Conservation (phyloP, 2,329 filamentous ascomycete species). For the Penicillium italicum region DNA sequence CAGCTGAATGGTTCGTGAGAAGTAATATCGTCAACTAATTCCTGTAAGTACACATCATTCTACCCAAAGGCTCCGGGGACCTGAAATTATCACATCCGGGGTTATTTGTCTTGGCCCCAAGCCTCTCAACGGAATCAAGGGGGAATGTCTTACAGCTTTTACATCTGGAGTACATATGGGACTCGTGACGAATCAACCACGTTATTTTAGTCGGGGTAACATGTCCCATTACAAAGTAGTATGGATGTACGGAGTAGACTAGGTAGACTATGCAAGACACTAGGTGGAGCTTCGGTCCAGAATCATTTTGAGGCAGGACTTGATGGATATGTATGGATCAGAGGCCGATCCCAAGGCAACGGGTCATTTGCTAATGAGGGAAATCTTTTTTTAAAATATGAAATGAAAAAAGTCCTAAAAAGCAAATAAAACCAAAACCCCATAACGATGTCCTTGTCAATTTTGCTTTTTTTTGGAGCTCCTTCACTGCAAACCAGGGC, state of each 20-base stretch:
- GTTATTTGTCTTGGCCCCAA: neutral
- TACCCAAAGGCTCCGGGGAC: neutral
- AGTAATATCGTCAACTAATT: neutral
- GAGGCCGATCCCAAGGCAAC: conserved; percentile 1
- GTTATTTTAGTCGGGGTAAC: no score
- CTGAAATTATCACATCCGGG: neutral
- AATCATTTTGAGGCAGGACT: neutral
- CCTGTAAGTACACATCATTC: neutral
- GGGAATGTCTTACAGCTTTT: conserved; percentile 6
- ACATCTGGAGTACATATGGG: neutral
- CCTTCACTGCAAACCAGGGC: conserved; percentile 25
- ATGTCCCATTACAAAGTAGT: no score
- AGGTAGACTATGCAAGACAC: neutral
- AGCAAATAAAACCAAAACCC: conserved; percentile 2
- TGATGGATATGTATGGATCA: neutral
- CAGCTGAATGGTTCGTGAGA: neutral
- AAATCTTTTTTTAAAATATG: no score
- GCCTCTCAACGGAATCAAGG: neutral
- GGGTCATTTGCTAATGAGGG: neutral
- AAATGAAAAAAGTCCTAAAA: neutral
- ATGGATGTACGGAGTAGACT: no score
- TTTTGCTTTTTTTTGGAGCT: conserved; percentile 5
- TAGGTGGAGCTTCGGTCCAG: neutral
- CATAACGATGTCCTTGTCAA: neutral
- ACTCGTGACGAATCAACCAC: conserved; percentile 1